Evolutionary conservation across 192 early-diverging fungal species (phyloP).

Genomic region (Backusella parvicylindrica): DNA sequence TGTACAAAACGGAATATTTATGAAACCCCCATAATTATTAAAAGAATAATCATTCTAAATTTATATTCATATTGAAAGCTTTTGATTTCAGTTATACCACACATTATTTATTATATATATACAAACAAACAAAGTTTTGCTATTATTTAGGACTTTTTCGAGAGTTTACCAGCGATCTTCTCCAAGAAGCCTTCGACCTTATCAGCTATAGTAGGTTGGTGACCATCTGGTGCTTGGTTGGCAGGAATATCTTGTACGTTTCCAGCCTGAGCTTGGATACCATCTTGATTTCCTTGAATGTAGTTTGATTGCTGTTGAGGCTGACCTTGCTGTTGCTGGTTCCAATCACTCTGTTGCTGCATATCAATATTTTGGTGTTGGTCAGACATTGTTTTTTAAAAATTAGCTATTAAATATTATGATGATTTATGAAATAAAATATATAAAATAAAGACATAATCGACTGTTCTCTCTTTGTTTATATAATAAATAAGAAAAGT

Average conservation of each 20-base stretch:
- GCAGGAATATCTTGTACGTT: not conserved
- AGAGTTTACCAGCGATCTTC: not conserved
- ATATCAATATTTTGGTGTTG: not conserved
- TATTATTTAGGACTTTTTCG: not conserved
- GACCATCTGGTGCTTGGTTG: not conserved
- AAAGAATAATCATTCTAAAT: too few relatives aligned
- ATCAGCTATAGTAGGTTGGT: not conserved
- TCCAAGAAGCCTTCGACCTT: not conserved
- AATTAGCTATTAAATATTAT: not conserved
- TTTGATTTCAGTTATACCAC: too few relatives aligned
- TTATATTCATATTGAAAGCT: too few relatives aligned
- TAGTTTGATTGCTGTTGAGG: not conserved
- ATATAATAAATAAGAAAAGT: too few relatives aligned
- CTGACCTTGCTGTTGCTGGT: not conserved
- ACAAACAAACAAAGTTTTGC: not conserved
- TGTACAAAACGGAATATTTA: not conserved
- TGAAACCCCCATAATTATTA: too few relatives aligned
- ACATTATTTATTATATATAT: not conserved
- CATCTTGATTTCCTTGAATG: not conserved
- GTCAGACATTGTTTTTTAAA: not conserved
- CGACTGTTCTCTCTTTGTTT: too few relatives aligned
- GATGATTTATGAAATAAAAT: too few relatives aligned
- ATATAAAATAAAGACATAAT: too few relatives aligned
- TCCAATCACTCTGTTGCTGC: not conserved
- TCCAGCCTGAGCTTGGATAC: not conserved